A percentile compares a stretch with the other conserved stretches of the same genome.
Conservation (phyloP, 768 basidiomycete species). For the Auriscalpium vulgare region DNA sequence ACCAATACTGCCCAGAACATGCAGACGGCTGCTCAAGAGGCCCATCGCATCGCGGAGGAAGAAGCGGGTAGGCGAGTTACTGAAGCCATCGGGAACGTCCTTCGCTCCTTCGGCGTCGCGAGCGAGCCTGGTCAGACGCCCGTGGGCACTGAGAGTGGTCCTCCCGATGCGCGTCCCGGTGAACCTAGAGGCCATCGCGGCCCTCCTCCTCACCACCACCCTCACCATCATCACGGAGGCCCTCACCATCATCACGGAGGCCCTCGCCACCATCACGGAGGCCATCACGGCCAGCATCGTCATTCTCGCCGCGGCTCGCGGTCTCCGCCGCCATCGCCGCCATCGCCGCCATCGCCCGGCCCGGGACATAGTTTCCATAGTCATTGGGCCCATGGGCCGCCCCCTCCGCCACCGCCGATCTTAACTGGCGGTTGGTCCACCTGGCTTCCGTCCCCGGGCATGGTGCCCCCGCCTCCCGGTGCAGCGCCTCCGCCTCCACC, state of each 20-base stretch:
- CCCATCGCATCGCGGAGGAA: slow-evolving; percentile 46
- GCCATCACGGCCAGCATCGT: not conserved
- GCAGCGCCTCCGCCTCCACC: not conserved
- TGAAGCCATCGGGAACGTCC: slow-evolving; percentile 51
- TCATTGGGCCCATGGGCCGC: no score
- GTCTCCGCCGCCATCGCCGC: no score
- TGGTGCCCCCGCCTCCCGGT: not conserved
- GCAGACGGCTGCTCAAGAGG: slow-evolving; percentile 31
- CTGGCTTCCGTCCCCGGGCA: not conserved
- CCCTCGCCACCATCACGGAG: not conserved
- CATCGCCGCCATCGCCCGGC: no score
- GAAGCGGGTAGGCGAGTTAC: slow-evolving; percentile 59
- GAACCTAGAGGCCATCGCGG: not conserved
- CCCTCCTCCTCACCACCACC: not conserved
- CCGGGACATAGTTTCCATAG: no score
- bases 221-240: not conserved
- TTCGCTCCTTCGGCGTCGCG: slow-evolving; percentile 42
- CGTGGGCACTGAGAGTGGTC: not conserved
- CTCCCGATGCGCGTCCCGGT: no score
- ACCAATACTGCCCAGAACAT: no score
- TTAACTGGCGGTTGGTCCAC: not conserved
- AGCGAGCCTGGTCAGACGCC: not conserved
- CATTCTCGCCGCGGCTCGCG: not conserved
- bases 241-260: no score
- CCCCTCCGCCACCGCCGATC: not conserved